Percentiles rank a stretch among this genome's conserved stretches.
Evolutionary conservation across 345 rosid genomes (phyloP).

Genomic region (Capsella bursapastoris): DNA sequence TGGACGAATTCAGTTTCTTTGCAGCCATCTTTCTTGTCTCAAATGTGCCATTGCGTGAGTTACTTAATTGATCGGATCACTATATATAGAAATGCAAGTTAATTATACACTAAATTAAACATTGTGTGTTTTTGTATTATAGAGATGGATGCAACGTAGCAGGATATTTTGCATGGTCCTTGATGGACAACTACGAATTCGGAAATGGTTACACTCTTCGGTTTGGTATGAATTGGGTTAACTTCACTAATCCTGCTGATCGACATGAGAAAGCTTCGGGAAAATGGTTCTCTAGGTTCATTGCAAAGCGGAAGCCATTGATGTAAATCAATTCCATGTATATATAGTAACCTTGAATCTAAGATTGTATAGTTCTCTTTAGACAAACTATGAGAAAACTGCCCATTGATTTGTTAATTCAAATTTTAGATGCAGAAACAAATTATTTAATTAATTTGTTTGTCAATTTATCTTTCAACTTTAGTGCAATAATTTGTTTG

Average conservation of each 20-base stretch:
- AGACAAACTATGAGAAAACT: no score
- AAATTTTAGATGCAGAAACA: no score
- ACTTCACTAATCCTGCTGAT: conserved; percentile 40
- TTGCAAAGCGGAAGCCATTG: neutral
- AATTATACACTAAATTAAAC: no score
- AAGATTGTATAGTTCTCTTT: neutral
- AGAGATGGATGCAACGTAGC: conserved; percentile 40
- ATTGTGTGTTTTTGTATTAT: neutral
- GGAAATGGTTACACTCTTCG: conserved; percentile 41
- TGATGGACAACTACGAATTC: conserved; percentile 39
- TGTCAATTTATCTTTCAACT: no score
- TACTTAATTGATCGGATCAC: no score
- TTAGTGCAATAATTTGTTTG: no score
- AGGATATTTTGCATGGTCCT: conserved; percentile 41
- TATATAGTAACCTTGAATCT: neutral
- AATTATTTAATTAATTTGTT: no score
- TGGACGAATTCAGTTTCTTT: conserved; percentile 30
- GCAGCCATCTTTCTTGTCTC: conserved; percentile 42
- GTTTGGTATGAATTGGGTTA: conserved; percentile 45
- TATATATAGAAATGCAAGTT: no score
- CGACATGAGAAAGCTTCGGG: conserved; percentile 36
- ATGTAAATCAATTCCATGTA: neutral
- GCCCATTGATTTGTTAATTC: no score
- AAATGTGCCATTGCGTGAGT: conserved; percentile 32
- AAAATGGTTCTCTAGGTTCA: conserved; percentile 47